phyloP scores from a whole-genome alignment of 1,284 basidiomycete species.

The Kwoniella shivajii region DNA sequence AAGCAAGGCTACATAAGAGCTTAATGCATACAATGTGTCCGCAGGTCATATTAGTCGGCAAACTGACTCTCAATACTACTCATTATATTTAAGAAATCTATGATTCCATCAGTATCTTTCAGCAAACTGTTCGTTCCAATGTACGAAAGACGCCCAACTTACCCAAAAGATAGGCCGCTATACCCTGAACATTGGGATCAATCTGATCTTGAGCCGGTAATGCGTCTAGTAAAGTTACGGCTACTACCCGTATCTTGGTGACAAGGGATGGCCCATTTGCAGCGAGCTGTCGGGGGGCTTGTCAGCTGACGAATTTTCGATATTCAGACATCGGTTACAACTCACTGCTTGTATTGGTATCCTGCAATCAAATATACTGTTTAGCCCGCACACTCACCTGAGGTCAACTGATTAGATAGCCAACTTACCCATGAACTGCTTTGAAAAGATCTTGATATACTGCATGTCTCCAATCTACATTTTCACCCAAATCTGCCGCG shows the following conservation, averaged over 20 bases:
- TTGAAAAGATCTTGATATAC: conserved; percentile 37
- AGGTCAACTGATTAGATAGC: not conserved
- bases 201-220: conserved; percentile 22
- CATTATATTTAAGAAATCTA: conserved; percentile 35
- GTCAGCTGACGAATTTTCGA: not conserved
- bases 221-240: conserved; percentile 30
- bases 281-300: conserved; percentile 34
- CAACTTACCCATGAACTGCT: conserved; percentile 25
- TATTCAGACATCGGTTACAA: not conserved
- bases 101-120: not conserved
- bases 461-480: conserved; percentile 28
- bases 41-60: conserved; percentile 22
- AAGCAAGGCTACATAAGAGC: too few species aligned
- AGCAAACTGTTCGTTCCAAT: not conserved
- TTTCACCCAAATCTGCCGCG: conserved; percentile 27
- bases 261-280: conserved; percentile 35
- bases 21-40: too few species aligned
- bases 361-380: conserved; percentile 5
- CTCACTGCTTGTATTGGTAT: conserved; percentile 32
- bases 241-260: conserved; percentile 32
- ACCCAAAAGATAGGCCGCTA: conserved; percentile 31
- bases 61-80: conserved; percentile 31
- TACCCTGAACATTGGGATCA: conserved; percentile 28
- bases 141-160: too few species aligned
- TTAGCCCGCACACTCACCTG: too few species aligned